Conservation (phyloP, 352 stramenopile species). For the Phytophthora macrochlamydospora region DNA sequence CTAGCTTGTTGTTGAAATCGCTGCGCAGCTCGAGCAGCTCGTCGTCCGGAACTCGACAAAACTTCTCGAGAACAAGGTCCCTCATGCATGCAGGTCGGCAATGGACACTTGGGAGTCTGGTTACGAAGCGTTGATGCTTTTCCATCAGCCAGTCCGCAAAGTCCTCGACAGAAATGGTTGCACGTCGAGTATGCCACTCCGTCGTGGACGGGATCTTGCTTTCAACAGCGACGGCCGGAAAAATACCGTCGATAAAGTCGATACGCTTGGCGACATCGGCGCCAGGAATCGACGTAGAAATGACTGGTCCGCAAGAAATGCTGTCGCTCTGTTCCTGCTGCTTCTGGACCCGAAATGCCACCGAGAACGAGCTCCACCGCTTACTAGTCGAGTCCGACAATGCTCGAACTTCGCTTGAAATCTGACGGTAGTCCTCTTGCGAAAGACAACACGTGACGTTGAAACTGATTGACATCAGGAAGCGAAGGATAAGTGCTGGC, state of each 20-base stretch:
- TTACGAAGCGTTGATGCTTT: slow-evolving; percentile 10
- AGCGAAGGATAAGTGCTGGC: slow-evolving; percentile 65
- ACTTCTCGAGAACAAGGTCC: slow-evolving; percentile 13
- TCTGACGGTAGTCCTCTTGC: slow-evolving; percentile 11
- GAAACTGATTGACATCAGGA: slow-evolving; percentile 29
- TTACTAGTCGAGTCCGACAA: slow-evolving; percentile 4
- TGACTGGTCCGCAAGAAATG: slow-evolving; percentile 4
- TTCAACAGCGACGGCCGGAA: slow-evolving; percentile 22
- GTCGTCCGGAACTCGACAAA: slow-evolving; percentile 6
- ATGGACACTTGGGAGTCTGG: not conserved
- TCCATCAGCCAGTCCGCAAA: slow-evolving; percentile 24
- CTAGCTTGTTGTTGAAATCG: not conserved
- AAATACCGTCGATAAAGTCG: slow-evolving; percentile 16
- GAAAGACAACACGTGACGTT: slow-evolving; percentile 33
- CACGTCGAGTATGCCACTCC: not conserved
- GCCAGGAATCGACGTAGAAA: slow-evolving; percentile 5
- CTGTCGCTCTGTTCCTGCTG: slow-evolving; percentile 52
- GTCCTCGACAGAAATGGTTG: not conserved
- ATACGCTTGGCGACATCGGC: slow-evolving; percentile 4
- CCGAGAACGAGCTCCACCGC: slow-evolving; percentile 27
- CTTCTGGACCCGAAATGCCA: slow-evolving; percentile 46
- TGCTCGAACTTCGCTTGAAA: slow-evolving; percentile 20
- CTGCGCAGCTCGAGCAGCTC: slow-evolving; percentile 5
- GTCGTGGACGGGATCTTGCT: slow-evolving; percentile 13
- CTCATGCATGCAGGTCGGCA: not conserved